Percentiles rank a stretch among this genome's conserved stretches.
Evolutionary conservation across 768 basidiomycete genomes (phyloP).

Genomic region (Termitomyces sp.): DNA sequence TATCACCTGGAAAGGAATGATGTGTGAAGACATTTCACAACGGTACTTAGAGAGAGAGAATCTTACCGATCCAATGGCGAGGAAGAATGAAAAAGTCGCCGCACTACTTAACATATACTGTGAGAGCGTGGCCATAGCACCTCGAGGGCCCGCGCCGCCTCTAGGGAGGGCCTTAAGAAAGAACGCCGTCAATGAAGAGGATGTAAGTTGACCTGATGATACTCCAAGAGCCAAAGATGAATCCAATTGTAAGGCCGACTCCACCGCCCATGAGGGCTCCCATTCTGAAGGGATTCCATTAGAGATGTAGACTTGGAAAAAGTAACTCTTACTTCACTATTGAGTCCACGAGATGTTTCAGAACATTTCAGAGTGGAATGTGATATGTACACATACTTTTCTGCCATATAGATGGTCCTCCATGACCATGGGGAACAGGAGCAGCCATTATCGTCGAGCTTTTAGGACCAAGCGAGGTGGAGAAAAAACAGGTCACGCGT

Average conservation of each 20-base stretch:
- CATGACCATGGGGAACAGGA: constrained; percentile 25
- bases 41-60: constrained; percentile 13
- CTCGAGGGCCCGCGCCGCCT: constrained; percentile 87
- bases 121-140: constrained; percentile 84
- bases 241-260: constrained; percentile 94
- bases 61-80: constrained; percentile 83
- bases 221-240: constrained; percentile 93
- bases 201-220: constrained; percentile 65
- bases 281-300: constrained; percentile 51
- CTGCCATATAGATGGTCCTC: constrained; percentile 66
- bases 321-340: constrained; percentile 49
- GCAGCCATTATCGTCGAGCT: constrained; percentile 14
- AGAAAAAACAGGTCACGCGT: constrained; percentile 14
- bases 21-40: constrained; percentile 1
- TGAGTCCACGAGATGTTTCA: constrained; percentile 1
- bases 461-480: not conserved
- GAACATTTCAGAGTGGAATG: constrained; percentile 1
- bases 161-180: constrained; percentile 32
- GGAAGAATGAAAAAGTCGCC: constrained; percentile 96
- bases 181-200: not conserved
- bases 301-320: constrained; percentile 5
- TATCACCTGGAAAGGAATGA: constrained; percentile 59
- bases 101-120: constrained; percentile 99
- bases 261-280: constrained; percentile 90
- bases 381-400: constrained; percentile 48